Base-by-base conservation (phyloP, 257 asterid genomes). In the Jacaranda mimosifolia region DNA sequence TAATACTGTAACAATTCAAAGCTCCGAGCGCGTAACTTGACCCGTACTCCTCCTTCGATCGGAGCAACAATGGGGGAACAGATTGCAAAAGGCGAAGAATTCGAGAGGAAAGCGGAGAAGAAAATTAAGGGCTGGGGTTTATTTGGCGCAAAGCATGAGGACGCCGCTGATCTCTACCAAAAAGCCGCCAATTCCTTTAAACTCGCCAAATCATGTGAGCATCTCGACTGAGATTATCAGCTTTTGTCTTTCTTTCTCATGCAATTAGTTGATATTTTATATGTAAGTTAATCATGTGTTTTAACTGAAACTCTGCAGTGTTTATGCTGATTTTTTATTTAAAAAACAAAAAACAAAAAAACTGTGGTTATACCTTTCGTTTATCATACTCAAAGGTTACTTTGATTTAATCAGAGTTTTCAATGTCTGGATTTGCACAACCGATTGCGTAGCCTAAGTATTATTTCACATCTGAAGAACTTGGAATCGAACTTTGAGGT, bases 141-240 rank as follows among this genome's bases (percentile, higher is more conserved):
- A n/a, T 76, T 81, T 48, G 82, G 86, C 45, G 68, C 83, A 63
- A 86, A 83, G 64, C 75, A 81, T 75, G 90, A 83, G 13, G 90
- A 81, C 56, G 87, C 90, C 14, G 88, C 87, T 73, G 86, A 79
- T 71, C 83, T 86, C 32, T 86, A 81, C 59, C 75, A 79, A 56
- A 77, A 77, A 45, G 86, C 87, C 51, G 89, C 86, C 46, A 86
- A 63, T 80, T 80, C 85, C 26, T 86, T 78, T 38, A 86, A 86
- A 75, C 87, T 86, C 45, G 80, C 83, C 36, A 86, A 86, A 78
- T 78, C 89, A 60, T 86, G 89, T 86, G 75, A 79, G 81, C 77
- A 4, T 12, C 56, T 69, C 35, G 46, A 56, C 42, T 70, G 32
- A 4, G 35, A 11, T 63, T 21, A 13, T 35, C 21, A 67, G 52